phyloP scores from a whole-genome alignment of 2,329 filamentous ascomycete species.

The Paracoccidioides lutzii region DNA sequence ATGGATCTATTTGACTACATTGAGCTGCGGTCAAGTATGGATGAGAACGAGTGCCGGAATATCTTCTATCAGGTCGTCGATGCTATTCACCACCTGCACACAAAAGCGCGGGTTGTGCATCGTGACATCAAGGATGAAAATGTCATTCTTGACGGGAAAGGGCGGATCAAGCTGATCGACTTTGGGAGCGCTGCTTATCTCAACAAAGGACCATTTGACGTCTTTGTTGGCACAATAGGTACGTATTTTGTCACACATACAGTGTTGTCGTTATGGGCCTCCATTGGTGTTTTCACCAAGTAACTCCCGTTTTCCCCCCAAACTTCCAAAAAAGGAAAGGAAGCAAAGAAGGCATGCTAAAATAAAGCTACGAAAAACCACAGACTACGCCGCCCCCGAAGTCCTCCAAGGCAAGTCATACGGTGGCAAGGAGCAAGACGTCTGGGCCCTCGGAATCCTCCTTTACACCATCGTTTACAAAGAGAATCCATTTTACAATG shows the following conservation, averaged over 20 bases:
- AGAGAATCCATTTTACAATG: constrained; percentile 97
- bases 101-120: constrained; percentile 81
- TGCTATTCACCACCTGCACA: constrained; percentile 84
- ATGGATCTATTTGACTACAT: constrained; percentile 99
- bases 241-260: constrained; percentile 21
- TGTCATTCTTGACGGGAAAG: constrained; percentile 87
- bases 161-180: constrained; percentile 91
- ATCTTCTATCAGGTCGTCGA: constrained; percentile 90
- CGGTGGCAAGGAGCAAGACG: constrained; percentile 90
- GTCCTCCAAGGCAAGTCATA: constrained; percentile 87
- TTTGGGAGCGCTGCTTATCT: constrained; percentile 98
- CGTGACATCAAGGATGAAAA: constrained; percentile 99
- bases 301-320: neutral
- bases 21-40: constrained; percentile 90
- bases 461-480: constrained; percentile 99
- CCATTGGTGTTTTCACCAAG: neutral
- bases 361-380: no score
- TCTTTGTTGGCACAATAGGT: constrained; percentile 98
- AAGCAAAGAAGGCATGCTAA: neutral
- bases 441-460: constrained; percentile 93
- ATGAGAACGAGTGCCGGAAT: constrained; percentile 80
- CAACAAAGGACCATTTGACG: constrained; percentile 95
- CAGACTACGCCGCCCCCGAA: constrained; percentile 97
- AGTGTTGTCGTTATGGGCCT: neutral
- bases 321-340: neutral